Evolutionary conservation across 1,284 basidiomycete species (phyloP), one percentile per base, ranked within the genome.

Genomic region (Microbotryum intermedium): DNA sequence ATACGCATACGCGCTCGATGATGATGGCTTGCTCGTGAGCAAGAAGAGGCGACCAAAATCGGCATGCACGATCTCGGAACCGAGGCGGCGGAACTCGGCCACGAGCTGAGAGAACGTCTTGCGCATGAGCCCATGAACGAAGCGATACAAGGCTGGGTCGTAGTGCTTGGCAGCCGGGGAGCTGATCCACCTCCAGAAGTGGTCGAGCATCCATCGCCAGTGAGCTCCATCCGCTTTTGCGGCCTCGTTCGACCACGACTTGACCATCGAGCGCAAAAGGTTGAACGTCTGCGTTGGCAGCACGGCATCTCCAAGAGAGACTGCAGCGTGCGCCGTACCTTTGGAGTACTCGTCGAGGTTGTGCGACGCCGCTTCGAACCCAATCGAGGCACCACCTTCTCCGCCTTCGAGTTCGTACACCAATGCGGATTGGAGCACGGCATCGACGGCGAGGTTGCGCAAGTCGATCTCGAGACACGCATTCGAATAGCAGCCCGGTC

Each of bases 151-250:
- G 55, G 90, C 87, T 1, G 93, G 87, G 73, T 99, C 95, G 72
- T 91, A 95, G 79, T 98, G 84, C 61, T 85, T 82, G 34, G 92
- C 89, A 4, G 84, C 80, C 51, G 82, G 84, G 2, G 88, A 92
- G 71, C 85, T 88, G 64, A 95, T 82, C 95, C 95, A 99, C 34
- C 95, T 81, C 92, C 93, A 97, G 77, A 98, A 97, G 74, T 97
- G 92, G 72, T 94, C 90, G 42, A 81, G 75, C 30, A 81, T 69
- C 56, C 79, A 74, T 11, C 77, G 72, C 20, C 77, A 77, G 54
- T 88, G 81, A 0, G 82, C 80, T 8, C 88, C 71, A 8, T 82
- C 81, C 0, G 84, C 82, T 50, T 80, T 81, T 62, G 82, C 80
- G 61, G 79, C 77, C 74, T 95, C 90, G n/a, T 90, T 79, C 63